Evolutionary conservation across 345 rosid species (phyloP).

Genomic region (Mallotus nudiflorus): DNA sequence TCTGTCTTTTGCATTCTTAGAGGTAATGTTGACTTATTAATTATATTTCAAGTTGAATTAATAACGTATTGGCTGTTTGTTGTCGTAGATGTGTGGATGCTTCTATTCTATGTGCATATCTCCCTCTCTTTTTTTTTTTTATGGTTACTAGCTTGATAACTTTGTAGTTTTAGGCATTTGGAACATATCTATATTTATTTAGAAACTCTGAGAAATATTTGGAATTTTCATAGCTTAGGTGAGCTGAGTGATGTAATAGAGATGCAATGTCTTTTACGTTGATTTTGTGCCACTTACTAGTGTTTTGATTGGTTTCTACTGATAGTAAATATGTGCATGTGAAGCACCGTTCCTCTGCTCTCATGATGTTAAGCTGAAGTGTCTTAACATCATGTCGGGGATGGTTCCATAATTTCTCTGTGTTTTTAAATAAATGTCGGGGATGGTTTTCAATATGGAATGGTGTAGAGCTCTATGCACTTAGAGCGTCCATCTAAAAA

Average conservation of each 20-base stretch:
- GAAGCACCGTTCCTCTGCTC: neutral
- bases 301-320: neutral
- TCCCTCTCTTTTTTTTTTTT: too few species aligned
- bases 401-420: neutral
- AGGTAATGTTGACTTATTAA: neutral
- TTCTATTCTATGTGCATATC: neutral
- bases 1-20: too few species aligned
- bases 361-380: neutral
- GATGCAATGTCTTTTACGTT: neutral
- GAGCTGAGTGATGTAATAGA: neutral
- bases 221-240: neutral
- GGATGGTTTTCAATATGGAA: neutral
- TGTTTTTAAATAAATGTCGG: neutral
- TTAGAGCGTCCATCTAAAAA: neutral
- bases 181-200: neutral
- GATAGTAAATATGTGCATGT: neutral
- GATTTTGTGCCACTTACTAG: neutral
- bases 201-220: neutral
- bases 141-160: neutral
- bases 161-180: neutral
- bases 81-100: neutral
- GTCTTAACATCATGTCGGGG: neutral
- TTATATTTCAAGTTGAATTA: too few species aligned
- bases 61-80: neutral
- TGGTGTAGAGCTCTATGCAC: neutral